Base-by-base conservation (phyloP, 495 filamentous ascomycete species). In the Rhypophila decipiens region DNA sequence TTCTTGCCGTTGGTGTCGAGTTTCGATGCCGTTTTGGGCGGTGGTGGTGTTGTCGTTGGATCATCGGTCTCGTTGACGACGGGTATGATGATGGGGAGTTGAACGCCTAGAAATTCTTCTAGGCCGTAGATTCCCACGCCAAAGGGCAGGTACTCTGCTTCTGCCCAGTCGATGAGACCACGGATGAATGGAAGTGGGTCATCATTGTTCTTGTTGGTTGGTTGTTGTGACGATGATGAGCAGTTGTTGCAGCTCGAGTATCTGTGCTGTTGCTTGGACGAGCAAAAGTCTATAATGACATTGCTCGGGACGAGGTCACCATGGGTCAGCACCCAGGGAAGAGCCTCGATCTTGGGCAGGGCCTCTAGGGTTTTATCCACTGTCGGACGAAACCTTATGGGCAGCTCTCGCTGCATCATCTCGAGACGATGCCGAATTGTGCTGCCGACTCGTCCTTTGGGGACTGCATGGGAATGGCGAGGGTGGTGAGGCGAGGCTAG, bases 121-220 rank as follows among this genome's bases (percentile, higher is more conserved):
- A 81, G 51, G 2, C 77, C 77, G 47, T 81, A 80, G 41, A 80
- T 56, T 23, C 70, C 71, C 10, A 74, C 65, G 5, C 78, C 78
- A 55, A 77, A 78, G 11, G 78, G 77, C 13, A 81, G 57, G 39
- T 57, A 66, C 56, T 82, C 78, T 0, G 73, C 74, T 51, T 83
- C 79, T 0, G 77, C 76, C 79, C 80, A 86, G 50, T 82, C 79
- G 5, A 84, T 60, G 4, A 83, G 45, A 0, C 80, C 80, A 21
- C 41, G 7, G 1, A 43, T 27, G n/a, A n/a, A n/a, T n/a, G n/a
- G n/a, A n/a, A n/a, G n/a, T n/a, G n/a, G n/a, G n/a, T n/a, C n/a
- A n/a, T n/a, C n/a, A n/a, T n/a, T n/a, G n/a, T n/a, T n/a, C n/a
- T n/a, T n/a, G n/a, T n/a, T n/a, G 13, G 27, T 31, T 13, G 13